phyloP scores from a whole-genome alignment of 768 basidiomycete species.

The Podaxis sp. region DNA sequence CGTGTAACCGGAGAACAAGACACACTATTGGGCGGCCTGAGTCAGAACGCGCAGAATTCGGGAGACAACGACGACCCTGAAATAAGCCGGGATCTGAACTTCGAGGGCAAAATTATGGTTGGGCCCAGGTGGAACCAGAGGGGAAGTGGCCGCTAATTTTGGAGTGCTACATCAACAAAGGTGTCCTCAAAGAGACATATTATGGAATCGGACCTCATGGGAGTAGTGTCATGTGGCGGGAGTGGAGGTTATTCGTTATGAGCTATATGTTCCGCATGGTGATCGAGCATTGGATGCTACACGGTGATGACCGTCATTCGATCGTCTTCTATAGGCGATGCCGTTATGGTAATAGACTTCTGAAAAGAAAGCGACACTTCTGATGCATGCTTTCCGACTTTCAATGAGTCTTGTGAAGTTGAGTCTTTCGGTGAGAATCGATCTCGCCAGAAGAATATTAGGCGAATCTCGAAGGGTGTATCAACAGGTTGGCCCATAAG shows the following conservation, averaged over 20 bases:
- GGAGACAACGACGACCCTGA: not conserved
- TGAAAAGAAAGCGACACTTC: not conserved
- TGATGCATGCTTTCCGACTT: not conserved
- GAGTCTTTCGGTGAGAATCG: not conserved
- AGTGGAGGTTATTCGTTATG: not conserved
- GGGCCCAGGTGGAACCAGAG: not conserved
- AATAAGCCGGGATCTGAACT: not conserved
- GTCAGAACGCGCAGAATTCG: not conserved
- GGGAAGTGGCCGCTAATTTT: not conserved
- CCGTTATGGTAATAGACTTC: not conserved
- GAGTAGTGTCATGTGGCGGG: slow-evolving; percentile 2
- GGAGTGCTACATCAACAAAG: slow-evolving; percentile 3
- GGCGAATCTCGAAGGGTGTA: not conserved
- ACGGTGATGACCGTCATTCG: not conserved
- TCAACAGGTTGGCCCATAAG: not conserved
- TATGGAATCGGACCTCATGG: slow-evolving; percentile 11
- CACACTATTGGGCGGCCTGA: not conserved
- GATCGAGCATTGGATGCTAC: slow-evolving; percentile 6
- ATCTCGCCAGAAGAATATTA: not conserved
- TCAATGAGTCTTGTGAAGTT: not conserved
- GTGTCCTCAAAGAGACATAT: slow-evolving; percentile 5
- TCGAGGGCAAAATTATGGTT: not conserved
- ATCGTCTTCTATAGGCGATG: not conserved
- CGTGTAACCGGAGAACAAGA: not conserved
- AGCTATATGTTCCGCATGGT: slow-evolving; percentile 4